Evolutionary conservation across 148 eudicot genomes (phyloP), one percentile per base, ranked within the genome.

Genomic region (Camellia japonica): DNA sequence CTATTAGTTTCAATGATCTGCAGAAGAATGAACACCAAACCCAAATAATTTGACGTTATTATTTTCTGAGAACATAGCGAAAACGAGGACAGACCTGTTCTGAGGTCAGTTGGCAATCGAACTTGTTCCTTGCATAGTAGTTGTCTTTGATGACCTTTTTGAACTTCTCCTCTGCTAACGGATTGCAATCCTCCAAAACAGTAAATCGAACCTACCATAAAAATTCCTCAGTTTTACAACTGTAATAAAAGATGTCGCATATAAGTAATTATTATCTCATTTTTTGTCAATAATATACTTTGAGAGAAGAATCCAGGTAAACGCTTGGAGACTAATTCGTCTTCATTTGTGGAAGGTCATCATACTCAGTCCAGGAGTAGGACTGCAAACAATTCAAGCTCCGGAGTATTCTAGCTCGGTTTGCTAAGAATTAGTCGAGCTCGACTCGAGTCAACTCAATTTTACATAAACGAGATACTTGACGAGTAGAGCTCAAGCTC

Each of bases 121-220:
- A 96, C 88, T 96, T 96, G 79, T 79, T 90, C 67, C 82, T 91
- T 6, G 97, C 76, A 76, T 73, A 96, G 82, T 96, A 96, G 80
- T 94, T 96, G 4, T 90, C 94, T 85, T 92, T 91, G 78, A 96
- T 85, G 12, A 86, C 93, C 10, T 79, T 75, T 85, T 82, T 96
- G 81, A 96, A 96, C 80, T 91, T 90, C 82, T 93, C 98, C 81
- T 96, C 99, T 38, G 92, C 86, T 75, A 96, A 62, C n/a, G 99
- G 99, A 78, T 86, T 62, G 78, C 95, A 94, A 83, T 93, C 97
- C 47, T 90, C 90, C 77, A 90, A 75, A 77, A 92, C 79, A 47
- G 89, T 82, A 84, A 92, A 96, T 11, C 98, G 98, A 30, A 96
- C 99, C 99, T 96, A 85, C 64, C 68, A 85, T 62, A 82, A 72